Evolutionary conservation across 1,139 yeast genomes (phyloP), one percentile per base, ranked within the genome.

Genomic region (Blastobotrys petasosporus): DNA sequence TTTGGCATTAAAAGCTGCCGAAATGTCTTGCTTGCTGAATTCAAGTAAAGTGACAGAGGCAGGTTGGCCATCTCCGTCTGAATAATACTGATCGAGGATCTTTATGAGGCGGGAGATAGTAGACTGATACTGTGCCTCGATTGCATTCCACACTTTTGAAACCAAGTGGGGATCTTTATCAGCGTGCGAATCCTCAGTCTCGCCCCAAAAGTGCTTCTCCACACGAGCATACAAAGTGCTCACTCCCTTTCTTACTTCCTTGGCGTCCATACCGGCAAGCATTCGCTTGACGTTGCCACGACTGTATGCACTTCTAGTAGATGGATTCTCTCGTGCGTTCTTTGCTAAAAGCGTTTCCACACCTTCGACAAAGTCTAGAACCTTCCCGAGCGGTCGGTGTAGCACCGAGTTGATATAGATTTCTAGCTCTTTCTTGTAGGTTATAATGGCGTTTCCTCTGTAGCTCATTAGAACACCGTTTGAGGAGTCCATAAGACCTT

Each of bases 261-360:
- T 75, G 2, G 74, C 63, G 10, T 84, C 79, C 57, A 79, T 80
- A 2, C 74, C 73, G 1, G 73, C 61, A 33, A 84, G 62, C 16
- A 85, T 68, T 33, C 81, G 75, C 52, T 75, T 77, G 50, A 86
- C 67, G 20, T 77, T 74, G 42, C 78, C 74, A 55, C 75, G 75
- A 51, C 78, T 80, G 54, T 79, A 82, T 23, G 83, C 80, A 54
- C 81, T 83, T 51, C 82, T 78, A 52, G 73, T 75, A 1, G 82
- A 73, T 2, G 80, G 79, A 47, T 73, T 70, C n/a, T 68, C 69
- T 2, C 51, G 53, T 2, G 61, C 63, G 37, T 65, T 64, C 45
- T 64, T 66, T 37, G 72, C 70, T 4, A 72, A 61, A 23, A 80
- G 63, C 2, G 76, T 72, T 46, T 81, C 82, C 42, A 83, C 78